Evolutionary conservation across 768 basidiomycete genomes (phyloP), one percentile per base, ranked within the genome.

Genomic region (Lactarius sanguifluus): DNA sequence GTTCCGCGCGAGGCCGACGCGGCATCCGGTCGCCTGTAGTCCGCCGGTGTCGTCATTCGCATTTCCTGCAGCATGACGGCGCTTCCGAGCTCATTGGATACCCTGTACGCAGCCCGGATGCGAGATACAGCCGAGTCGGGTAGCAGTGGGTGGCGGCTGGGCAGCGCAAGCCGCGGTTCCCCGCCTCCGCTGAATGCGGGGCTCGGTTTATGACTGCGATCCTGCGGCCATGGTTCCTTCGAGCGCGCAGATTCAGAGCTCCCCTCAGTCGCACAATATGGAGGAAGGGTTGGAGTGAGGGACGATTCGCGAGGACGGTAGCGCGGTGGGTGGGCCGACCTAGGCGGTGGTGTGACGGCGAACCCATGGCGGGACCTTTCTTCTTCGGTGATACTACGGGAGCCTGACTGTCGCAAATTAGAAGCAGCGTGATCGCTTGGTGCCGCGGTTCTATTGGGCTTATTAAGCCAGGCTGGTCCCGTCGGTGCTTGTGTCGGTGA

Each of bases 51-150:
- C 41, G 54, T 59, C 2, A 61, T 9, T 38, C 70, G 70, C 25
- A 61, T 4, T 43, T 66, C 59, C 25, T 69, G 60, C 25, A 28
- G 36, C 64, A 28, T 40, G 41, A 70, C 16, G n/a, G 69, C 60
- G 5, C 61, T 40, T 7, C 59, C 61, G 6, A 69, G 55, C 50
- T 59, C 55, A 9, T 57, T 63, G 47, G 60, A 68, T 28, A 63
- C 54, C 16, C 61, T 54, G 68, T 60, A 41, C 30, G 56, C 65
- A 6, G 65, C 65, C 45, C 40, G 61, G 25, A 66, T 62, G 38
- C 65, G 65, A 10, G 65, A 58, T 32, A 52, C 28, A 12, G 65
- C 61, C 12, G 65, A 62, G 45, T 7, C 28, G 9, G 65, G 36
- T 45, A 61, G 16, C 5, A 28, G 25, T 28, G 65, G 65, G 2